Base-by-base conservation (phyloP, 1,284 basidiomycete genomes). In the Vanrija humicola region DNA sequence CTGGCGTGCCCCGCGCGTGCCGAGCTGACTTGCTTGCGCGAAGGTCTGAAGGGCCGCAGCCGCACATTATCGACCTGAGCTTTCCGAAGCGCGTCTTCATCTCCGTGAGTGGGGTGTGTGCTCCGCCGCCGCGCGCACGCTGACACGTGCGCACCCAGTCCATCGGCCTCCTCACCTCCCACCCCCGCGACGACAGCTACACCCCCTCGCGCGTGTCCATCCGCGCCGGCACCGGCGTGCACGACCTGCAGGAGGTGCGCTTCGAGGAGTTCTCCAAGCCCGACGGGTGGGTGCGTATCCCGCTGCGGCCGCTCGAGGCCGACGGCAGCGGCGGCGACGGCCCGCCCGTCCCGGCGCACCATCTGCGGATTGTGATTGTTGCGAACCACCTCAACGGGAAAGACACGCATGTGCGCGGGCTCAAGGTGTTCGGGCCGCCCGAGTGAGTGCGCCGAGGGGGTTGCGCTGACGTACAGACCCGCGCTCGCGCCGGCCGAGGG, bases 331-430 rank as follows among this genome's bases (percentile, higher is more conserved):
- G 86, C 16, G 56, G 60, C n/a, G 72, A 72, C 43, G 75, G 74
- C 64, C 88, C 88, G 69, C 86, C 91, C 0, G 83, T 98, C 12
- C 85, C 88, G 61, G 89, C 90, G 2, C 94, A 95, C 72, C 84
- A 96, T 12, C 76, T 99, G 5, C 93, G 98, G 68, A 82, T 98
- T 29, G 86, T 94, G 56, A 84, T 99, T 52, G 80, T 93, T 19
- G 86, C 89, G 19, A 98, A 98, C 70, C 93, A 98, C 70, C 87
- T 96, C 82, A 97, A 95, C 65, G 96, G 96, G 4, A 98, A 98
- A 74, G 96, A 99, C 76, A 98, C 96, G 9, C 96, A 98, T 76
- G 88, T 98, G 15, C 84, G 96, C 18, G 91, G 93, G 1, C 75
- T 98, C 43, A 84, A 83, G 50, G 83, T 98, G 21, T 85, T 92